Percentiles rank a stretch among this genome's conserved stretches.
phyloP scores from a whole-genome alignment of 805 yeast genomes.

The Metschnikowia kunwiensis region DNA sequence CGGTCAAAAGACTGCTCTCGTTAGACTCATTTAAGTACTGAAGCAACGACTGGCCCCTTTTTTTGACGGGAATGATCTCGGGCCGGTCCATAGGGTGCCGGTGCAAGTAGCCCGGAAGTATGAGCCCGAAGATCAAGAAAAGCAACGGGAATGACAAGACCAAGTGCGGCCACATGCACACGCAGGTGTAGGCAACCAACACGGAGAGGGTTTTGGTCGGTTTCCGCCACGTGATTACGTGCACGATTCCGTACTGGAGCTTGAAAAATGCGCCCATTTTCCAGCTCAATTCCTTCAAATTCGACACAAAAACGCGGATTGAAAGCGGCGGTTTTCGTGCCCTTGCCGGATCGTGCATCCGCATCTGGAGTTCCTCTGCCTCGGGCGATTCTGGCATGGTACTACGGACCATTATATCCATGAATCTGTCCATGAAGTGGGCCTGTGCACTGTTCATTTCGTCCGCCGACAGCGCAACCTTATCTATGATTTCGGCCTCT shows the following conservation, averaged over 20 bases:
- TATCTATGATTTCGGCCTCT: constrained; percentile 26
- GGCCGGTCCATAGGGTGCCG: constrained; percentile 61
- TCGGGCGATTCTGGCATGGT: constrained; percentile 51
- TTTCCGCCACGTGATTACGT: constrained; percentile 68
- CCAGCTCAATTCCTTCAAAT: constrained; percentile 54
- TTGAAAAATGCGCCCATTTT: constrained; percentile 56
- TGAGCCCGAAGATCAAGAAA: constrained; percentile 50
- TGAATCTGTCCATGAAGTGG: constrained; percentile 57
- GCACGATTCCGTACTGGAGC: constrained; percentile 58
- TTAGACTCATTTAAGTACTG: constrained; percentile 34
- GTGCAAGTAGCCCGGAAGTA: constrained; percentile 67
- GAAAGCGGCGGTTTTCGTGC: constrained; percentile 53
- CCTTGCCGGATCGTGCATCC: constrained; percentile 45
- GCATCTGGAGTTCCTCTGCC: constrained; percentile 38
- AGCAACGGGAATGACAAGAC: constrained; percentile 62
- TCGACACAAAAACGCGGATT: constrained; percentile 51
- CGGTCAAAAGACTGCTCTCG: constrained; percentile 34
- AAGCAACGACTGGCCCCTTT: constrained; percentile 53
- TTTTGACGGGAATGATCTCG: constrained; percentile 42
- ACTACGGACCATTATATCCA: constrained; percentile 51
- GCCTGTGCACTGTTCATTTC: constrained; percentile 23
- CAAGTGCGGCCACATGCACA: constrained; percentile 70
- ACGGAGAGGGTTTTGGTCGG: constrained; percentile 66
- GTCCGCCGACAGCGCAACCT: constrained; percentile 30
- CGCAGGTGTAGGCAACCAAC: constrained; percentile 58